A percentile compares a stretch with the other conserved stretches of the same genome.
These are phyloP conservation scores for Serendipita vermifera DNA, from an alignment of 768 basidiomycete species.

Conservation along the genomic window DNA sequence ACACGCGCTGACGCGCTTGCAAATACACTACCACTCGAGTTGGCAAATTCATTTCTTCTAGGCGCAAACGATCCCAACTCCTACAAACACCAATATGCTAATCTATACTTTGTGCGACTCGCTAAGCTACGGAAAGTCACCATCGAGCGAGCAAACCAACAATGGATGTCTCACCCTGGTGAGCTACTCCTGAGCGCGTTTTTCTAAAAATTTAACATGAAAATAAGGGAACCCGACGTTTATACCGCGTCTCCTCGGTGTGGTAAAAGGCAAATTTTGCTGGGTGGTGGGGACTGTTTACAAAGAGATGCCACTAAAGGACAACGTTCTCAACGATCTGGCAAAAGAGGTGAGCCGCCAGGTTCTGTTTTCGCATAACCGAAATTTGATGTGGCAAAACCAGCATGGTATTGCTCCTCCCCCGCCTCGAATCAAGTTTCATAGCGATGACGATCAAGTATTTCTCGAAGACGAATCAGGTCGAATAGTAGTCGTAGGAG, in stretches of 20 bases:
- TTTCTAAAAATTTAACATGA: no score
- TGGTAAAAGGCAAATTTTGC: conserved; percentile 71
- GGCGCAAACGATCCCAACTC: conserved; percentile 33
- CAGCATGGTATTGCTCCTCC: conserved; percentile 86
- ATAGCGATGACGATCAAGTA: conserved; percentile 61
- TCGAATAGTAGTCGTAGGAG: conserved; percentile 76
- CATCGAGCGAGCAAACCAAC: conserved; percentile 33
- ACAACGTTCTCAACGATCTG: conserved; percentile 93
- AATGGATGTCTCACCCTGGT: conserved; percentile 40
- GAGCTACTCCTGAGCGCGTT: conserved; percentile 9
- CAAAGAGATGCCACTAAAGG: conserved; percentile 98
- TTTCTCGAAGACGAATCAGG: conserved; percentile 97
- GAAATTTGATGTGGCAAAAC: no score
- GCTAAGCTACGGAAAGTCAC: conserved; percentile 37
- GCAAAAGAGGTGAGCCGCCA: conserved; percentile 65
- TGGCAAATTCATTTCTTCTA: conserved; percentile 28
- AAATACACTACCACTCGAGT: conserved; percentile 9
- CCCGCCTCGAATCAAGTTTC: conserved; percentile 58
- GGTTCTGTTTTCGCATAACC: conserved; percentile 6
- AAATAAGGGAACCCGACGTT: conserved; percentile 48
- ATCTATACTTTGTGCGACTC: conserved; percentile 55
- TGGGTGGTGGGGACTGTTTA: conserved; percentile 93
- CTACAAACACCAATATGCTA: conserved; percentile 59
- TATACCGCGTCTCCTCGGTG: conserved; percentile 76
- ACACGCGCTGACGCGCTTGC: conserved; percentile 2